A percentile compares a stretch with the other conserved stretches of the same genome.
Evolutionary conservation across 2,329 filamentous ascomycete species (phyloP).

Genomic region (Cyphellophora europaea): DNA sequence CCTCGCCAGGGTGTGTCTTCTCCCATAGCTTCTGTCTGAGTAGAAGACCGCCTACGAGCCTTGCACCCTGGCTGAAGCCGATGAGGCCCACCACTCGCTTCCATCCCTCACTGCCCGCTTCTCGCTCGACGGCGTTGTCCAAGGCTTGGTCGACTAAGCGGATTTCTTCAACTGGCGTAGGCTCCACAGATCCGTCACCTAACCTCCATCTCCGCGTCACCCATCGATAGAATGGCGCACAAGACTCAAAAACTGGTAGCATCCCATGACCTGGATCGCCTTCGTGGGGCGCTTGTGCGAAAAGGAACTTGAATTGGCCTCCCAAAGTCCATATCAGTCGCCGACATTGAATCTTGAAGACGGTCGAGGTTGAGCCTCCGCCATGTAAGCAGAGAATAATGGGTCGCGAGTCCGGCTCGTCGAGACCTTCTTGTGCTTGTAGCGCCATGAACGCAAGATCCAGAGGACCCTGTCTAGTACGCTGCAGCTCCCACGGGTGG

Average conservation of each 20-base stretch:
- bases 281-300: constrained; percentile 23
- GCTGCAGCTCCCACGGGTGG: too few relatives aligned
- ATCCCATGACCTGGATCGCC: constrained; percentile 26
- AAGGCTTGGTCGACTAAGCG: constrained; percentile 12
- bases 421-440: too few relatives aligned
- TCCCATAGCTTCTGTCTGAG: constrained; percentile 19
- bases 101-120: constrained; percentile 14
- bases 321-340: constrained; percentile 23
- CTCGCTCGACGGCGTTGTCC: constrained; percentile 12
- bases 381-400: constrained; percentile 32
- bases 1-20: constrained; percentile 2
- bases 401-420: constrained; percentile 7
- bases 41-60: constrained; percentile 19
- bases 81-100: constrained; percentile 23
- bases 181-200: constrained; percentile 11
- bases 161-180: constrained; percentile 13
- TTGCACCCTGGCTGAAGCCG: constrained; percentile 27
- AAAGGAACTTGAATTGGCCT: constrained; percentile 27
- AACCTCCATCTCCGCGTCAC: constrained; percentile 17
- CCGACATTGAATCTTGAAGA: constrained; percentile 30
- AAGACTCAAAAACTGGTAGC: constrained; percentile 26
- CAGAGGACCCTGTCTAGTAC: too few relatives aligned
- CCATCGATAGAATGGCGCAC: constrained; percentile 28
- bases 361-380: constrained; percentile 26
- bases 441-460: too few relatives aligned